Conservation (phyloP, 2,329 filamentous ascomycete species). For the Beauveria sp. region DNA sequence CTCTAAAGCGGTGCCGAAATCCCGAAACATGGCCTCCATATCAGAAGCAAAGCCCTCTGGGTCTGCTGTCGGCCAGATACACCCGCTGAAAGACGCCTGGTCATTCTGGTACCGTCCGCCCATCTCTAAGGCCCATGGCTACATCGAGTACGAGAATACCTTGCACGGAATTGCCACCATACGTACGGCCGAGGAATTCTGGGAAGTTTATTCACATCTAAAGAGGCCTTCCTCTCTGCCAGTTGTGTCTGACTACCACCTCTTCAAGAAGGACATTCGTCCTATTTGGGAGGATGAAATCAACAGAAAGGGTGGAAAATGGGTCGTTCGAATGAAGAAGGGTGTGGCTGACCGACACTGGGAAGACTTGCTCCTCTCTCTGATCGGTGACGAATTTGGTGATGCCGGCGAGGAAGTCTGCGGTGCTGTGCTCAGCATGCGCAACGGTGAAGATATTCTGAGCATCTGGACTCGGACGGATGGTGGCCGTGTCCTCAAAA, state of each 20-base stretch:
- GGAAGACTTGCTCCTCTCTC: slow-evolving; percentile 86
- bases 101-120: slow-evolving; percentile 96
- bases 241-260: slow-evolving; percentile 92
- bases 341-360: slow-evolving; percentile 94
- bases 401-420: slow-evolving; percentile 93
- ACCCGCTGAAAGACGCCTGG: slow-evolving; percentile 76
- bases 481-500: slow-evolving; percentile 89
- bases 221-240: slow-evolving; percentile 83
- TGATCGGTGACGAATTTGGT: slow-evolving; percentile 88
- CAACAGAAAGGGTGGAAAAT: slow-evolving; percentile 94
- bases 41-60: slow-evolving; percentile 29
- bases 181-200: slow-evolving; percentile 82
- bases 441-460: slow-evolving; percentile 92
- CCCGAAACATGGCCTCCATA: slow-evolving; percentile 35
- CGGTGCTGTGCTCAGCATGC: slow-evolving; percentile 86
- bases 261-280: slow-evolving; percentile 93
- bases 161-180: slow-evolving; percentile 79
- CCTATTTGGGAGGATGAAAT: slow-evolving; percentile 98
- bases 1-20: slow-evolving; percentile 22
- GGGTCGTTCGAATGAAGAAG: slow-evolving; percentile 95
- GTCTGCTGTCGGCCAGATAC: slow-evolving; percentile 35
- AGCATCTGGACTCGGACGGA: slow-evolving; percentile 97
- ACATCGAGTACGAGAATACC: slow-evolving; percentile 92
- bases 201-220: slow-evolving; percentile 78
- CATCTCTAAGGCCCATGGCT: slow-evolving; percentile 85